A percentile compares a stretch with the other conserved stretches of the same genome.
These are phyloP conservation scores for Rehmannia glutinosa DNA, from an alignment of 257 asterid species.

Conservation along the genomic window DNA sequence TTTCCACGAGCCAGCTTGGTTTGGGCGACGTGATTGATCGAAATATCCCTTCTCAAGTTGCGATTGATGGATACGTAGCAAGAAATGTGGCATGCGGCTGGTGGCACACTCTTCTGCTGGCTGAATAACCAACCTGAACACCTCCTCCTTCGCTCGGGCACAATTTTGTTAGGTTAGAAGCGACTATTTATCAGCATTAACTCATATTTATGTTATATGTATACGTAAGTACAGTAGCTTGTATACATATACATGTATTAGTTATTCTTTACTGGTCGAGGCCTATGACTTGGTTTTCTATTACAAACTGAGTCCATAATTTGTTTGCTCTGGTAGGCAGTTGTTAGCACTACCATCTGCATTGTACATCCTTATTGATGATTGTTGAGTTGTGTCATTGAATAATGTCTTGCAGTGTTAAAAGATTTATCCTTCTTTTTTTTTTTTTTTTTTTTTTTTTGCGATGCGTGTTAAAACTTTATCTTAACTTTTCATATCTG, in stretches of 20 bases:
- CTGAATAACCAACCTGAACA: constrained; percentile 55
- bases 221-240: constrained; percentile 22
- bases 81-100: constrained; percentile 91
- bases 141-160: constrained; percentile 5
- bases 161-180: constrained; percentile 75
- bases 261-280: constrained; percentile 27
- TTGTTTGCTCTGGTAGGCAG: constrained; percentile 3
- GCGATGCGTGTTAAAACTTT: not conserved
- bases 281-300: constrained; percentile 17
- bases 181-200: constrained; percentile 4
- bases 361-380: constrained; percentile 23
- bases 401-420: not conserved
- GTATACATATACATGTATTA: constrained; percentile 4
- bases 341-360: constrained; percentile 1
- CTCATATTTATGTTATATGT: constrained; percentile 13
- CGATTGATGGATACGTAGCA: constrained; percentile 46
- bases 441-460: too few species aligned
- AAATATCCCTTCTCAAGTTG: constrained; percentile 60
- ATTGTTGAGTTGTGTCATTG: not conserved
- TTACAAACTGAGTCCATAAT: constrained; percentile 18
- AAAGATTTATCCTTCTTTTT: not conserved
- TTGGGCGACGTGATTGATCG: constrained; percentile 90
- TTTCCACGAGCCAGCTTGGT: constrained; percentile 60
- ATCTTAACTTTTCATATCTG: not conserved
- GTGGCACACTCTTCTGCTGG: constrained; percentile 97